Conservation (phyloP, 106 monocot genomes). For the Dendrobium catenatum region DNA sequence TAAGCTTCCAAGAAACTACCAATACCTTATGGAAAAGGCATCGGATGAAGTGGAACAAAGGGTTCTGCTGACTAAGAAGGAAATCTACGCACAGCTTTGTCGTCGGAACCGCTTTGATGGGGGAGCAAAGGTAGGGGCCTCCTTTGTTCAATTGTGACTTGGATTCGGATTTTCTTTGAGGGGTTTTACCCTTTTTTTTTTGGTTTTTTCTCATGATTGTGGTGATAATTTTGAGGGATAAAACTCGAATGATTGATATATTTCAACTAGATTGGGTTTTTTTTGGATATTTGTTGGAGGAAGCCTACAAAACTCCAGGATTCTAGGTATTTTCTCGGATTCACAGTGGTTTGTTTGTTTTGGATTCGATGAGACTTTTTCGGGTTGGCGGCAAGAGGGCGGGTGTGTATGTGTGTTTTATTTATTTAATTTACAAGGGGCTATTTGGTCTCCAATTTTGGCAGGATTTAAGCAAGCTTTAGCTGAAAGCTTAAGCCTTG, state of each 20-base stretch:
- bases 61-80: constrained; percentile 41
- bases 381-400: too few species aligned
- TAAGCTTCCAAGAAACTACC: constrained; percentile 73
- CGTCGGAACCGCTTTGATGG: constrained; percentile 61
- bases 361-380: too few species aligned
- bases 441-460: too few species aligned
- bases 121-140: constrained; percentile 42
- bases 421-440: too few species aligned
- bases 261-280: too few species aligned
- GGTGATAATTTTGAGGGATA: background rate
- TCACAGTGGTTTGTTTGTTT: too few species aligned
- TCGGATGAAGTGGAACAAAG: background rate
- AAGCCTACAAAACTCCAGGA: too few species aligned
- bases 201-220: background rate
- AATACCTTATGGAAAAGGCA: constrained; percentile 34
- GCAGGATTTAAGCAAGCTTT: too few species aligned
- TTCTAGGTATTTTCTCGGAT: too few species aligned
- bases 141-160: constrained; percentile 3
- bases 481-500: too few species aligned
- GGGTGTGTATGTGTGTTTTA: too few species aligned
- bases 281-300: too few species aligned
- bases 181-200: background rate
- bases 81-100: constrained; percentile 63
- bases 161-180: background rate
- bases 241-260: background rate